Conservation (phyloP, 495 filamentous ascomycete genomes). For the Daldinia concentrica region DNA sequence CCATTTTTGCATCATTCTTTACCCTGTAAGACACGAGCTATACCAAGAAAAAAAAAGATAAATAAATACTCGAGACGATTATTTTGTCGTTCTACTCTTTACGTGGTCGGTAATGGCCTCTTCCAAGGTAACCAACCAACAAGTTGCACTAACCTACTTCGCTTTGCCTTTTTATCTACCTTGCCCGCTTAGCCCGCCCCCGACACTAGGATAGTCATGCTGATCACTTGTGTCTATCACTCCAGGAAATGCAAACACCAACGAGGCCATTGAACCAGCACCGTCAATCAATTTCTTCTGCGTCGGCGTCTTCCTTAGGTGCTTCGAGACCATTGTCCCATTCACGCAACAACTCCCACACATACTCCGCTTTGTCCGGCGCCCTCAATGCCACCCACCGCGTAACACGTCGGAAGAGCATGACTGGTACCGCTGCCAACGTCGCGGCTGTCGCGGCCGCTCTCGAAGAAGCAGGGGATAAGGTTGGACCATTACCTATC, state of each 20-base stretch:
- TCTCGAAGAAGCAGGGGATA: slow-evolving; percentile 69
- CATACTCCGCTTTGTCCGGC: slow-evolving; percentile 71
- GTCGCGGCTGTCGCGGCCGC: slow-evolving; percentile 77
- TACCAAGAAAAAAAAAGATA: slow-evolving; percentile 19
- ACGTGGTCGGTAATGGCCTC: slow-evolving; percentile 61
- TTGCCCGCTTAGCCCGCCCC: slow-evolving; percentile 45
- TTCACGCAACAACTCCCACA: slow-evolving; percentile 83
- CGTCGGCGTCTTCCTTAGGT: slow-evolving; percentile 51
- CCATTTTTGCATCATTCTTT: slow-evolving; percentile 37
- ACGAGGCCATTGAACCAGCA: slow-evolving; percentile 59
- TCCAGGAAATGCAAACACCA: slow-evolving; percentile 59
- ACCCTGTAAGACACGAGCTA: slow-evolving; percentile 35
- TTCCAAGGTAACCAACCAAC: slow-evolving; percentile 56
- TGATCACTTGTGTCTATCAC: slow-evolving; percentile 50
- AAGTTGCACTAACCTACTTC: slow-evolving; percentile 22
- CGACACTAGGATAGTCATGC: slow-evolving; percentile 43
- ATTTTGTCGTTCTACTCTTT: slow-evolving; percentile 47
- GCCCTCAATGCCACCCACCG: slow-evolving; percentile 83
- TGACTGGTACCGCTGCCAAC: slow-evolving; percentile 77
- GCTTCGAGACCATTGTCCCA: slow-evolving; percentile 60
- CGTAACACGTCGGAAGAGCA: slow-evolving; percentile 93
- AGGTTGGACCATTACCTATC: slow-evolving; percentile 62
- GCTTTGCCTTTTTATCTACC: slow-evolving; percentile 33
- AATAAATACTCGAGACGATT: slow-evolving; percentile 14
- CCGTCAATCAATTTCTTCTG: slow-evolving; percentile 58